Evolutionary conservation across 352 stramenopile species (phyloP).

Genomic region (Pythium guiyangense): DNA sequence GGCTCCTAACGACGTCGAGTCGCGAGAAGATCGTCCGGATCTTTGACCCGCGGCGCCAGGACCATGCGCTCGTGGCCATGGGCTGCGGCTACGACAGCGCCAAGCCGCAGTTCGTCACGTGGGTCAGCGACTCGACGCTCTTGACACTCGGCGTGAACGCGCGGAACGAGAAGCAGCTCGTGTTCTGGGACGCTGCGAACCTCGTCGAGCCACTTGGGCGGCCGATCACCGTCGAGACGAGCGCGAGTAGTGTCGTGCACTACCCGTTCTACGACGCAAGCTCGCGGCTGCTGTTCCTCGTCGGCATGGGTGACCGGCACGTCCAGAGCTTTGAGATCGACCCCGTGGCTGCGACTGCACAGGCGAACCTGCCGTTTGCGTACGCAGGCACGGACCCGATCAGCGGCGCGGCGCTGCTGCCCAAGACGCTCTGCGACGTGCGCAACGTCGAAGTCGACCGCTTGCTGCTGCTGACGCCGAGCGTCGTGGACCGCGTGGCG

Average conservation of each 20-base stretch:
- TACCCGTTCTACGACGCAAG: constrained; percentile 65
- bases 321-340: constrained; percentile 79
- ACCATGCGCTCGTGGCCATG: constrained; percentile 54
- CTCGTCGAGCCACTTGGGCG: constrained; percentile 57
- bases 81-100: constrained; percentile 63
- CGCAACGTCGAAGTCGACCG: constrained; percentile 58
- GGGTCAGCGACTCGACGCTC: constrained; percentile 35
- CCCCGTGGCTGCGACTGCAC: constrained; percentile 22
- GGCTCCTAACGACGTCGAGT: constrained; percentile 58
- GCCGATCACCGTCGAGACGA: constrained; percentile 30
- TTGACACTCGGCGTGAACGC: constrained; percentile 54
- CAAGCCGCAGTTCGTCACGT: constrained; percentile 69
- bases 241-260: constrained; percentile 36
- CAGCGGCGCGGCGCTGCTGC: constrained; percentile 50
- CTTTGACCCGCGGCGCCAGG: constrained; percentile 51
- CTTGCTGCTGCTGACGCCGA: constrained; percentile 56
- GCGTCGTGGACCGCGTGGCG: constrained; percentile 44
- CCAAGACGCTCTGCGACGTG: constrained; percentile 61
- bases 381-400: constrained; percentile 46
- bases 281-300: constrained; percentile 65
- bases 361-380: constrained; percentile 64
- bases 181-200: constrained; percentile 68
- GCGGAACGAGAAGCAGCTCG: constrained; percentile 61
- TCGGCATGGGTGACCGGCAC: constrained; percentile 55
- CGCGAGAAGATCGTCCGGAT: constrained; percentile 69